Evolutionary conservation across 2,329 filamentous ascomycete genomes (phyloP).

Genomic region (Bipolaris sorokiniana): DNA sequence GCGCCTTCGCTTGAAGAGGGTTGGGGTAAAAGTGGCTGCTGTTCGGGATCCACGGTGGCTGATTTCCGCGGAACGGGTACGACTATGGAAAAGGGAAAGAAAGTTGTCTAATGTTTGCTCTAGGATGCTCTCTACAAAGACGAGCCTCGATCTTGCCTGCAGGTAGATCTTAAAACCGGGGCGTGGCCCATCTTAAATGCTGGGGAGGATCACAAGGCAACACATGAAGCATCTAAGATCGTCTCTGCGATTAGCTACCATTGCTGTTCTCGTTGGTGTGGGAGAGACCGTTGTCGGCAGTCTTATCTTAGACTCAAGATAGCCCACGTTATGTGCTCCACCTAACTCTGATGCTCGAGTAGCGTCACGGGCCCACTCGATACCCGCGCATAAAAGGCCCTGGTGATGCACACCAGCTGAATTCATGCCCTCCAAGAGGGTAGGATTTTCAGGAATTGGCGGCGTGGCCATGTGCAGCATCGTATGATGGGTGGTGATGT

Average conservation of each 20-base stretch:
- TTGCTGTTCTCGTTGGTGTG: conserved; percentile 13
- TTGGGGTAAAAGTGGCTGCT: conserved; percentile 33
- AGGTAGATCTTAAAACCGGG: conserved; percentile 3
- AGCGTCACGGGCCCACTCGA: conserved; percentile 8
- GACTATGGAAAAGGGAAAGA: not conserved
- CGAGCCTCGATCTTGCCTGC: conserved; percentile 1
- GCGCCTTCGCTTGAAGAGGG: conserved; percentile 21
- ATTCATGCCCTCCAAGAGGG: not conserved
- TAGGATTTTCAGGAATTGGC: conserved; percentile 8
- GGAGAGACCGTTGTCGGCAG: conserved; percentile 24
- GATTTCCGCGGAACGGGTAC: not conserved
- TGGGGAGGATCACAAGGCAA: not conserved
- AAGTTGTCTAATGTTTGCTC: not conserved
- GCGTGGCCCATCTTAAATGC: conserved; percentile 21
- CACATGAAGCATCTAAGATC: conserved; percentile 8
- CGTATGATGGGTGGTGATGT: conserved; percentile 11
- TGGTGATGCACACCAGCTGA: conserved; percentile 6
- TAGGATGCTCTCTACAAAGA: not conserved
- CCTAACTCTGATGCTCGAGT: conserved; percentile 6
- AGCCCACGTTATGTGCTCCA: conserved; percentile 18
- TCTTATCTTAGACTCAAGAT: conserved; percentile 33
- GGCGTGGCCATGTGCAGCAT: conserved; percentile 4
- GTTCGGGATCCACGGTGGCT: conserved; percentile 31
- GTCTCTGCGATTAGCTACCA: conserved; percentile 4
- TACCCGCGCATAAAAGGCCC: conserved; percentile 5